phyloP scores from a whole-genome alignment of 2,329 filamentous ascomycete species.

The Penicillium sp. region DNA sequence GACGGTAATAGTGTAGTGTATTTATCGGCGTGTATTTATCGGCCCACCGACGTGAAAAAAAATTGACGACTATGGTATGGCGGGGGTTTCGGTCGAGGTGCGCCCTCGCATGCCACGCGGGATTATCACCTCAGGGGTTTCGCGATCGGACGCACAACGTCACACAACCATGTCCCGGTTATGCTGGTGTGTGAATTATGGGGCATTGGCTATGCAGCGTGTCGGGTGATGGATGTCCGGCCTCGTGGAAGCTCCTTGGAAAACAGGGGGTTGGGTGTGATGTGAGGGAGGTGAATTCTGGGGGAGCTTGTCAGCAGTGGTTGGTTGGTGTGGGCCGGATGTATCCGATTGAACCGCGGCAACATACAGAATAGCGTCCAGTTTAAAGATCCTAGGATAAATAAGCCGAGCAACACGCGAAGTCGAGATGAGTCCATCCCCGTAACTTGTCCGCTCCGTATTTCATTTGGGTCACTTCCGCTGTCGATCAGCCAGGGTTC shows the following conservation, averaged over 20 bases:
- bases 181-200: slow-evolving; percentile 14
- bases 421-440: slow-evolving; percentile 16
- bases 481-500: slow-evolving; percentile 31
- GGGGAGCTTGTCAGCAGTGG: slow-evolving; percentile 17
- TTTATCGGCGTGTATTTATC: neutral
- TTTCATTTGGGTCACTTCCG: slow-evolving; percentile 31
- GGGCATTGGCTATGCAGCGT: slow-evolving; percentile 26
- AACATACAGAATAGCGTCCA: slow-evolving; percentile 1
- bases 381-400: slow-evolving; percentile 1
- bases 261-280: slow-evolving; percentile 23
- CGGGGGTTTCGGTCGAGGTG: slow-evolving; percentile 18
- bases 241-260: slow-evolving; percentile 10
- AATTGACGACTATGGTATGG: slow-evolving; percentile 2
- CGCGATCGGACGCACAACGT: slow-evolving; percentile 24
- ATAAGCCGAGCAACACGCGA: slow-evolving; percentile 3
- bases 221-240: neutral
- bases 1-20: slow-evolving; percentile 6
- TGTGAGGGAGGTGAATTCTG: slow-evolving; percentile 8
- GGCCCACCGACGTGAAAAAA: neutral
- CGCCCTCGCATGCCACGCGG: slow-evolving; percentile 27
- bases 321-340: neutral
- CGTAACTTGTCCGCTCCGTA: slow-evolving; percentile 12
- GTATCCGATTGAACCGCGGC: neutral
- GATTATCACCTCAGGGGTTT: slow-evolving; percentile 26
- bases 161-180: slow-evolving; percentile 34